Base-by-base conservation (phyloP, 805 yeast species). In the Spathaspora arborariae region DNA sequence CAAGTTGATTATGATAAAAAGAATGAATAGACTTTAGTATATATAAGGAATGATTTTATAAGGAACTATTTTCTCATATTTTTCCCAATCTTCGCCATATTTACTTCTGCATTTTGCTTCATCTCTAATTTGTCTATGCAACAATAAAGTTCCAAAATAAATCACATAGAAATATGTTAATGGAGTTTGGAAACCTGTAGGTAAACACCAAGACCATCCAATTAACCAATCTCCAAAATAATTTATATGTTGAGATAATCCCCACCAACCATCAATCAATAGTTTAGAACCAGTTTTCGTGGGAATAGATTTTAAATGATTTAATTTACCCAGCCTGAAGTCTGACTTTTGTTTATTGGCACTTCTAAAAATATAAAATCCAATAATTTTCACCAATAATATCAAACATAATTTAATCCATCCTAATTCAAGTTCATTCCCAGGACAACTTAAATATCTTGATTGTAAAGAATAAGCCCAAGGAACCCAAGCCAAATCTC, bases 251-350 rank as follows among this genome's bases (percentile, higher is more conserved):
- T 96, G 96, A 5, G 96, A 82, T 16, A 74, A 64, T 2, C 85
- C 86, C 99, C 99, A 94, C 99, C 98, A 94, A 2, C 98, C 97
- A 58, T 89, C 94, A 45, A 82, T 79, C 39, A 94, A 69, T 52
- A 94, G 75, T 59, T 80, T 86, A 20, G 96, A 84, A 1, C 96
- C 96, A 13, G 85, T 80, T 24, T 76, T 71, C 0, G 97, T 85
- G 52, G 79, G 70, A 49, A 94, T 86, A 44, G 65, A 58, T 50
- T 59, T 58, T 67, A 89, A 69, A 59, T 88, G 82, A 37, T 75
- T 65, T 48, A 90, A 74, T 55, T 84, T 79, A 13, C 96, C 96
- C 51, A 79, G 80, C 67, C 86, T 84, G 74, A 94, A 94, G 26
- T 79, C 76, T 20, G 89, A 81, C 69, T 94, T 94, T 63, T 94